Percentiles rank a stretch among this genome's conserved stretches.
These are phyloP conservation scores for Phialophora tarda DNA, from an alignment of 2,329 filamentous ascomycete species.

Conservation along the genomic window DNA sequence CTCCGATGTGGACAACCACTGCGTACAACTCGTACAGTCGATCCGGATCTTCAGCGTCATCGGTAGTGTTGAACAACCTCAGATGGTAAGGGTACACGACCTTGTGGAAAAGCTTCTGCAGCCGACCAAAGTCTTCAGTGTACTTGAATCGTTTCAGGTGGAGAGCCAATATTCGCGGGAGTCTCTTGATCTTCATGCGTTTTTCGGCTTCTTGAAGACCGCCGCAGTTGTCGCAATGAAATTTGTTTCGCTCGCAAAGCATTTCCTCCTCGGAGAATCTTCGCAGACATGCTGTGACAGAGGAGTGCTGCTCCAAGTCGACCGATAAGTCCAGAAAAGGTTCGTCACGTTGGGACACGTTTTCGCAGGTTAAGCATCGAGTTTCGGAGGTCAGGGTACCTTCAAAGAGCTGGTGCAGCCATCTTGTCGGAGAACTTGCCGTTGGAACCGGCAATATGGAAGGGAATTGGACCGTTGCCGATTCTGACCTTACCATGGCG, in stretches of 20 bases:
- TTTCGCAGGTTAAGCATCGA: slow-evolving; percentile 94
- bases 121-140: slow-evolving; percentile 87
- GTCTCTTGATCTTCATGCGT: slow-evolving; percentile 96
- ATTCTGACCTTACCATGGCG: slow-evolving; percentile 60
- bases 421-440: slow-evolving; percentile 72
- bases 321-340: slow-evolving; percentile 96
- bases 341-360: slow-evolving; percentile 91
- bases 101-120: slow-evolving; percentile 95
- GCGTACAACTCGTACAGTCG: slow-evolving; percentile 95
- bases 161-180: slow-evolving; percentile 88
- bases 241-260: slow-evolving; percentile 98
- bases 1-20: slow-evolving; percentile 95
- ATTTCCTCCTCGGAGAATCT: slow-evolving; percentile 99
- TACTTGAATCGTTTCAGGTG: slow-evolving; percentile 99
- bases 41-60: slow-evolving; percentile 92
- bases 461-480: slow-evolving; percentile 49
- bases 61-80: slow-evolving; percentile 95
- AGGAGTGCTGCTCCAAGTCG: slow-evolving; percentile 92
- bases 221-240: slow-evolving; percentile 96
- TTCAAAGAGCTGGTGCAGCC: slow-evolving; percentile 98
- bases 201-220: slow-evolving; percentile 97
- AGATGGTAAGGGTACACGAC: slow-evolving; percentile 97
- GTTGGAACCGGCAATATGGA: slow-evolving; percentile 44
- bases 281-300: slow-evolving; percentile 89
- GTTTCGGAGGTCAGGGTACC: slow-evolving; percentile 94